These are phyloP conservation scores for Carex cristatella DNA, from an alignment of 176 grass and related monocot species.

Conservation along the genomic window DNA sequence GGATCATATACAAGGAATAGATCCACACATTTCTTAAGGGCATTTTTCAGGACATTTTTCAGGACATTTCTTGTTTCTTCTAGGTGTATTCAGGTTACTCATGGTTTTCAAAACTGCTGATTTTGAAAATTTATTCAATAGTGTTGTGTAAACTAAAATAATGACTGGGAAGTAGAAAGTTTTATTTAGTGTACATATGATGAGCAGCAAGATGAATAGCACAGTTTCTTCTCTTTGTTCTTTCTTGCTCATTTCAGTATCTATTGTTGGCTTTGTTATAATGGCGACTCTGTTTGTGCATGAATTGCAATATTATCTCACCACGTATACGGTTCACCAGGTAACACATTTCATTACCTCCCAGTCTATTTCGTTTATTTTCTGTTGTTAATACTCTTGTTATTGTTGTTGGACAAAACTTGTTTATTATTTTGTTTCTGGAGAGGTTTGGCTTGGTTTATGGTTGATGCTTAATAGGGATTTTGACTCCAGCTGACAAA, in stretches of 20 bases:
- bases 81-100: neutral
- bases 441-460: neutral
- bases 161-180: neutral
- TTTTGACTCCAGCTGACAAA: neutral
- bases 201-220: neutral
- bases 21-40: neutral
- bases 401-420: neutral
- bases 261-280: slow-evolving; percentile 71
- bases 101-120: neutral
- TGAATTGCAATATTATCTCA: slow-evolving; percentile 90
- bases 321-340: slow-evolving; percentile 79
- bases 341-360: slow-evolving; percentile 24
- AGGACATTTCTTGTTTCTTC: neutral
- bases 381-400: neutral
- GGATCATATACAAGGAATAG: neutral
- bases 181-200: neutral
- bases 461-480: neutral
- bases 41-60: neutral
- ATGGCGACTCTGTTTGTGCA: slow-evolving; percentile 82
- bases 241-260: slow-evolving; percentile 32
- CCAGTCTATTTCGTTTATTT: neutral
- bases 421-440: neutral
- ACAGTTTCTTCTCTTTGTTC: neutral
- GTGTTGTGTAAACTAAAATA: neutral
- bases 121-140: neutral